Percentiles rank a stretch among this genome's conserved stretches.
These are phyloP conservation scores for Neofusicoccum parvum DNA, from an alignment of 2,329 filamentous ascomycete genomes.

Conservation along the genomic window DNA sequence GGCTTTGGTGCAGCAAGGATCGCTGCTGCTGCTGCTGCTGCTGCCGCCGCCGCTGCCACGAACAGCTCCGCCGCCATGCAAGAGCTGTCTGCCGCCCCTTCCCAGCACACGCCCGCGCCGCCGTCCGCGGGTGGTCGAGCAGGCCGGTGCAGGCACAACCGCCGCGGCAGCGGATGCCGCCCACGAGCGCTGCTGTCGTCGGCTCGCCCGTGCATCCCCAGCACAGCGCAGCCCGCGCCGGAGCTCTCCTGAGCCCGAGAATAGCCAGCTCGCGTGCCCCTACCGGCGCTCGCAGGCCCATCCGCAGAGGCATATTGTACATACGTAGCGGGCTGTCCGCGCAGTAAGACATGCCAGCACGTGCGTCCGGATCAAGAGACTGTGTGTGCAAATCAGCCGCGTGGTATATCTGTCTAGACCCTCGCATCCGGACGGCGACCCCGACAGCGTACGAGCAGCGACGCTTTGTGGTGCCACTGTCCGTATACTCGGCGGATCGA, in stretches of 20 bases:
- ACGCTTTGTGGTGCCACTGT: no score
- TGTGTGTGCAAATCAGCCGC: no score
- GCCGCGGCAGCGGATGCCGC: no score
- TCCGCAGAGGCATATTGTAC: background rate
- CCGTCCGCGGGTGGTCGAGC: no score
- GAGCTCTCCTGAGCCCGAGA: background rate
- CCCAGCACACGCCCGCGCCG: background rate
- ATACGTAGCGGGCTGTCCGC: background rate
- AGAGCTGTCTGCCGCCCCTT: background rate
- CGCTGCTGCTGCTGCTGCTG: background rate
- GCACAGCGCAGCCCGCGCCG: background rate
- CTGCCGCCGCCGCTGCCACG: background rate
- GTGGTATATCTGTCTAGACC: background rate
- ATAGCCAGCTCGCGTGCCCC: background rate
- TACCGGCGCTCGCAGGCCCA: background rate
- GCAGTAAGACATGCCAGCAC: background rate
- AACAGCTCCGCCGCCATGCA: background rate
- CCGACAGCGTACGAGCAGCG: no score
- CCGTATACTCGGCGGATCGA: background rate
- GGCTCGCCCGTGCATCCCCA: background rate
- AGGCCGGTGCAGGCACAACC: no score
- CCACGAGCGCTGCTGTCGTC: background rate
- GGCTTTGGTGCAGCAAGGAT: conserved; percentile 9
- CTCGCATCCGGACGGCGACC: background rate
- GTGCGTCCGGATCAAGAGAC: background rate